These are phyloP conservation scores for Takashimella tepidaria DNA, from an alignment of 1,284 basidiomycete genomes.

Conservation along the genomic window DNA sequence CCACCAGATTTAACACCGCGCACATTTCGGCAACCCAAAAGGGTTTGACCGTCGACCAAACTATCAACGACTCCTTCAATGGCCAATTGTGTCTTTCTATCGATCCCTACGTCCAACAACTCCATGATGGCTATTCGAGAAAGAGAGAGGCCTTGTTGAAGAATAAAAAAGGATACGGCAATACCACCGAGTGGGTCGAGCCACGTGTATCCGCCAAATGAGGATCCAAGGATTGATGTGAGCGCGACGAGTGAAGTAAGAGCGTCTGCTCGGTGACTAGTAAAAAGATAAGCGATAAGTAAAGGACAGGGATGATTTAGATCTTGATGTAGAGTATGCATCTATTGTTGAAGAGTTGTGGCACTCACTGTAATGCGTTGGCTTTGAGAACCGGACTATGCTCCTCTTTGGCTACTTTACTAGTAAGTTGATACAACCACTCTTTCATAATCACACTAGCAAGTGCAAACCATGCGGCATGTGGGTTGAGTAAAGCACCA, in stretches of 20 bases:
- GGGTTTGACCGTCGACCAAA: constrained; percentile 49
- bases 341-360: too few species aligned
- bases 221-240: constrained; percentile 78
- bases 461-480: constrained; percentile 94
- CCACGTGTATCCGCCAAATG: constrained; percentile 72
- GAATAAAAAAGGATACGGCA: constrained; percentile 81
- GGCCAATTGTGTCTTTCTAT: constrained; percentile 54
- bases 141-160: constrained; percentile 73
- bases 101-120: constrained; percentile 77
- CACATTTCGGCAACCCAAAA: constrained; percentile 61
- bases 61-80: constrained; percentile 57
- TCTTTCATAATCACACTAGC: constrained; percentile 79
- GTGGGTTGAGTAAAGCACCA: constrained; percentile 66
- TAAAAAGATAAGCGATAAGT: constrained; percentile 1
- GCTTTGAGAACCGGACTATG: constrained; percentile 84
- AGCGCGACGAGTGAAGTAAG: constrained; percentile 84
- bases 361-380: constrained; percentile 64
- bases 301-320: neutral
- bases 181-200: constrained; percentile 92
- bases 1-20: constrained; percentile 70
- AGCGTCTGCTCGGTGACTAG: constrained; percentile 91
- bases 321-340: too few species aligned
- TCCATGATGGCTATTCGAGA: constrained; percentile 71
- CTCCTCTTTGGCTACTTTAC: constrained; percentile 82
- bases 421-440: constrained; percentile 83